Base-by-base conservation (phyloP, 148 eudicot genomes). In the Rhododendron simsii region DNA sequence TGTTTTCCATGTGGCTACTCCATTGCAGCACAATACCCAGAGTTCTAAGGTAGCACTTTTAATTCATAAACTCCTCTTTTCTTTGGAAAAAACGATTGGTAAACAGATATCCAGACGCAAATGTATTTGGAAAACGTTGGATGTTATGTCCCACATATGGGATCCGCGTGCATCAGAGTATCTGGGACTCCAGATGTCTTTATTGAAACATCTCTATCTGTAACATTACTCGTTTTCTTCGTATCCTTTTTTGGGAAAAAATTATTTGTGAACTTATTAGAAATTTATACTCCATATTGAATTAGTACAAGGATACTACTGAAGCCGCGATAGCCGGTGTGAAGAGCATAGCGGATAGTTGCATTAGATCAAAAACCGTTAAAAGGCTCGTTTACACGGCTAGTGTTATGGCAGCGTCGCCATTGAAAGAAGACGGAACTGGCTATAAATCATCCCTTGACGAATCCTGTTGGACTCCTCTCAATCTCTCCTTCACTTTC, bases 1-100 rank as follows among this genome's bases (percentile, higher is more conserved):
- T 80, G 96, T 94, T 18, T 65, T 94, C 84, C 95, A 93, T 86
- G 71, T 94, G 81, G 96, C 96, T 11, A 92, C 92, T 39, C 94
- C 93, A 23, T 28, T 87, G 26, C 67, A 37, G 7, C 93, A 90
- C 86, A 26, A 83, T 23, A 84, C 84, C 3, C 11, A 50, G 10
- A 76, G 85, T 82, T 55, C 89, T 67, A 78, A 88, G 87, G 92
- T 91, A 1, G 35, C 67, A 21, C 26, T 61, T 21, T 61, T 61
- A 59, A 2, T 59, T 59, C 2, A 1, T 59, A 6, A 59, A 59
- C 2, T 20, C 65, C 23, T 20, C 65, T 7, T 7, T 7, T 61
- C 26, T 7, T 61, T 23, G 28, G 20, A 53, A 53, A 53, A 53
- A 53, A 53, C 5, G 57, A 53, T 53, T 14, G 20, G 20, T 53